Evolutionary conservation across 148 eudicot genomes (phyloP).

Genomic region (Vaccinium corymbosum): DNA sequence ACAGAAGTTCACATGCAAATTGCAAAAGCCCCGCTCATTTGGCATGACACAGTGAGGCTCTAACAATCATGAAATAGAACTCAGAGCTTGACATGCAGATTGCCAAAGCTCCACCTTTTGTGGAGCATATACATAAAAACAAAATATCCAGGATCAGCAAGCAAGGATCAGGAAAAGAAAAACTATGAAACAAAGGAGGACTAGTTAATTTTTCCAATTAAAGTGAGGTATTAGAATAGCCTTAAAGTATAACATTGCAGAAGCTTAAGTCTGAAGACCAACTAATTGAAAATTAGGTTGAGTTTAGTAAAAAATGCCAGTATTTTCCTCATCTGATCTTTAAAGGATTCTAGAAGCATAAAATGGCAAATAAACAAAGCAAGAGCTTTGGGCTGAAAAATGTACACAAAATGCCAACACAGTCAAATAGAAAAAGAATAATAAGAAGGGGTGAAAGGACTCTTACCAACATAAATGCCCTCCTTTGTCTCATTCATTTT

Average conservation of each 20-base stretch:
- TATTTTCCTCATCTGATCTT: neutral
- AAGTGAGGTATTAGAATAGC: neutral
- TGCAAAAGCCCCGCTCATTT: neutral
- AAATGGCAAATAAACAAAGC: too few species aligned
- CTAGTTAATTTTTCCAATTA: neutral
- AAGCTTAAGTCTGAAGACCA: too few species aligned
- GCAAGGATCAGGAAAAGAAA: neutral
- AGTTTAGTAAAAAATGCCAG: neutral
- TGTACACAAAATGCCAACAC: neutral
- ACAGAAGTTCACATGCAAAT: neutral
- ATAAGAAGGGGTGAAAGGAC: neutral
- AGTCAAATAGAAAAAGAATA: too few species aligned
- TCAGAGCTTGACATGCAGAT: neutral
- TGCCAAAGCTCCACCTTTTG: neutral
- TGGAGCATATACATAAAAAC: too few species aligned
- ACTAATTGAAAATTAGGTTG: neutral
- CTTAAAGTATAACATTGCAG: neutral
- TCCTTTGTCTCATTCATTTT: constrained; percentile 64
- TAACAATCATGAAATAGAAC: neutral
- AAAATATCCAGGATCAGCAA: neutral
- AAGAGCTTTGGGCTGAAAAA: neutral
- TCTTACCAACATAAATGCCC: constrained; percentile 69
- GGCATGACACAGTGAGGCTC: neutral
- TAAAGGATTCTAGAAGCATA: too few species aligned
- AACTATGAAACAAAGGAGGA: neutral